These are phyloP conservation scores for Leucaena leucocephala DNA, from an alignment of 306 rosid species.

Conservation along the genomic window DNA sequence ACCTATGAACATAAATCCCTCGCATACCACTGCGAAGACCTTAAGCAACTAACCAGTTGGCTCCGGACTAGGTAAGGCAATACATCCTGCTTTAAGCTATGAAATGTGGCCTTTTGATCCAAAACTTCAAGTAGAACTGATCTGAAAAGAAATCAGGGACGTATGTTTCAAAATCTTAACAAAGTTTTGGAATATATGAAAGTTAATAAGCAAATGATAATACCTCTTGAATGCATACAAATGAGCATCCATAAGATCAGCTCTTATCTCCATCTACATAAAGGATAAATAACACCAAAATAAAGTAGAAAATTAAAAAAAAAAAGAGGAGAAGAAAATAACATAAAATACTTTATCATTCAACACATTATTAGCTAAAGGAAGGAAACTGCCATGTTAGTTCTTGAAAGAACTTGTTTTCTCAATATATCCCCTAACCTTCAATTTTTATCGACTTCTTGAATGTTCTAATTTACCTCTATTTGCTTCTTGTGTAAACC, in stretches of 20 bases:
- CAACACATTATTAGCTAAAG: background rate
- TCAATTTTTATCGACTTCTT: background rate
- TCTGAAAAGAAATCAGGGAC: constrained; percentile 51
- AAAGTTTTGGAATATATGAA: constrained; percentile 1
- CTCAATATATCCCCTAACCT: constrained; percentile 4
- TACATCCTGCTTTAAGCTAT: constrained; percentile 84
- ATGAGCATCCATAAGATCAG: constrained; percentile 98
- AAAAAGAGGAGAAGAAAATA: background rate
- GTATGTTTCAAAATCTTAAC: constrained; percentile 30
- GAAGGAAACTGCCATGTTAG: background rate
- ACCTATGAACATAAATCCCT: constrained; percentile 29
- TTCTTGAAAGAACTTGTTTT: background rate
- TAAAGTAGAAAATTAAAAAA: background rate
- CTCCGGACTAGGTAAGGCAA: constrained; percentile 94
- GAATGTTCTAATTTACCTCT: constrained; percentile 7
- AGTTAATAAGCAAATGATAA: constrained; percentile 27
- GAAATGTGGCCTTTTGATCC: constrained; percentile 67
- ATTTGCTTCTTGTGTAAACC: background rate
- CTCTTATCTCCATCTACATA: constrained; percentile 85
- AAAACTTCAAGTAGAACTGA: constrained; percentile 86
- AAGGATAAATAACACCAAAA: constrained; percentile 27
- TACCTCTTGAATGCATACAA: constrained; percentile 95
- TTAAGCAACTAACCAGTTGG: constrained; percentile 82
- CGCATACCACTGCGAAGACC: constrained; percentile 36
- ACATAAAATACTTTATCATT: constrained; percentile 16